phyloP scores from a whole-genome alignment of 1,139 yeast genomes.

The Suhomyces bolitotheri region DNA sequence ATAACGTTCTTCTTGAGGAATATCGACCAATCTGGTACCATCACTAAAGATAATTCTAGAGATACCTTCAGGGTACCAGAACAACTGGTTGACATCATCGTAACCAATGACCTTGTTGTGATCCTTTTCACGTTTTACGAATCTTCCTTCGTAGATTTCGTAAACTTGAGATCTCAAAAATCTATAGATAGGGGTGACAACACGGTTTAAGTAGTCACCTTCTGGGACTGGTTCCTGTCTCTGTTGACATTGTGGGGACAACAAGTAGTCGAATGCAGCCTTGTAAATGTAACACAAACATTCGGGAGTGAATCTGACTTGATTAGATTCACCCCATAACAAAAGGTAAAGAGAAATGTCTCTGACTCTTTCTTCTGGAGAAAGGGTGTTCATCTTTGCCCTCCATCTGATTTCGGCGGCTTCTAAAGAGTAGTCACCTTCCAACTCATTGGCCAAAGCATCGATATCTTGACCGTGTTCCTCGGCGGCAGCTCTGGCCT shows the following conservation, averaged over 20 bases:
- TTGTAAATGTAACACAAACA: conserved; percentile 89
- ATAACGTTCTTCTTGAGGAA: conserved; percentile 87
- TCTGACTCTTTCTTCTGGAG: conserved; percentile 75
- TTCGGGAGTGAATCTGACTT: conserved; percentile 93
- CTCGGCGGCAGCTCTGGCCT: conserved; percentile 59
- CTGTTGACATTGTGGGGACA: conserved; percentile 89
- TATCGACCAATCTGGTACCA: conserved; percentile 86
- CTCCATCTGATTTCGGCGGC: conserved; percentile 55
- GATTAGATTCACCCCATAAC: conserved; percentile 99
- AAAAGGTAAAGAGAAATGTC: conserved; percentile 87
- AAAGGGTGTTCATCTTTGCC: conserved; percentile 48
- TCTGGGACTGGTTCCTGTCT: conserved; percentile 89
- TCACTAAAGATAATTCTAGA: conserved; percentile 89
- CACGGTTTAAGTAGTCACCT: conserved; percentile 91
- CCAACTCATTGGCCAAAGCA: conserved; percentile 72
- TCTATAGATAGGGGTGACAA: conserved; percentile 88
- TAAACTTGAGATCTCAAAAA: conserved; percentile 93
- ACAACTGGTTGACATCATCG: conserved; percentile 97
- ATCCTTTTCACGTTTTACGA: conserved; percentile 95
- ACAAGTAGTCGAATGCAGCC: conserved; percentile 85
- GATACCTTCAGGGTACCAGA: conserved; percentile 99
- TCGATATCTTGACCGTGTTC: conserved; percentile 49
- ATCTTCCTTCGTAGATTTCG: conserved; percentile 91
- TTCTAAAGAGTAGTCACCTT: conserved; percentile 73
- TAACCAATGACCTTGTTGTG: conserved; percentile 94